Conservation (phyloP, 2,329 filamentous ascomycete species). For the Dactylellina haptotyla region DNA sequence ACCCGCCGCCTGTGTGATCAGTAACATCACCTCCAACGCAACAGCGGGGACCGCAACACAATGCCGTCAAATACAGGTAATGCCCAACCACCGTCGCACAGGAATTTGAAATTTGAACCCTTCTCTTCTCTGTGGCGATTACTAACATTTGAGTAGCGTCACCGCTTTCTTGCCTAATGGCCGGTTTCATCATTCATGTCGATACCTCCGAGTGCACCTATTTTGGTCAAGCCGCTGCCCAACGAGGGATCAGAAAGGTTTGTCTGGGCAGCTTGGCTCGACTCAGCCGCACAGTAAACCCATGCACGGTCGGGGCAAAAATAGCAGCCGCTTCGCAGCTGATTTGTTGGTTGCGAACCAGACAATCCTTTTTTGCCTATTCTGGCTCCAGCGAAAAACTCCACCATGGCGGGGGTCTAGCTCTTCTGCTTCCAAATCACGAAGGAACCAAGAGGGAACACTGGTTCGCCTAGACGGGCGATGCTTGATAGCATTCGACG, state of each 20-base stretch:
- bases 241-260: conserved; percentile 26
- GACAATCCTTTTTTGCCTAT: conserved; percentile 23
- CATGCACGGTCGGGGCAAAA: conserved; percentile 44
- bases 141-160: background rate
- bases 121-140: no score
- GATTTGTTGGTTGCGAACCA: conserved; percentile 20
- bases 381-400: conserved; percentile 28
- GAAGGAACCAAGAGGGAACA: background rate
- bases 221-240: conserved; percentile 18
- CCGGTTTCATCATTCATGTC: background rate
- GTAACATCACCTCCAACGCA: no score
- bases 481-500: conserved; percentile 15
- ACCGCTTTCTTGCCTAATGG: background rate
- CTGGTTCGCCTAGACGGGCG: background rate
- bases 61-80: conserved; percentile 11
- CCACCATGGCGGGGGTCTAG: conserved; percentile 1
- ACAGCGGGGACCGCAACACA: no score
- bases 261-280: conserved; percentile 20
- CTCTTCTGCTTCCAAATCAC: conserved; percentile 50
- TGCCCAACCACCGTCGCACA: conserved; percentile 28
- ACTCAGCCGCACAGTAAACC: conserved; percentile 51
- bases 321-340: conserved; percentile 34
- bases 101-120: conserved; percentile 4
- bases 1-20: no score
- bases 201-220: conserved; percentile 13